Percentiles rank a stretch among this genome's conserved stretches.
Conservation (phyloP, 495 filamentous ascomycete genomes). For the Xylaria curta region DNA sequence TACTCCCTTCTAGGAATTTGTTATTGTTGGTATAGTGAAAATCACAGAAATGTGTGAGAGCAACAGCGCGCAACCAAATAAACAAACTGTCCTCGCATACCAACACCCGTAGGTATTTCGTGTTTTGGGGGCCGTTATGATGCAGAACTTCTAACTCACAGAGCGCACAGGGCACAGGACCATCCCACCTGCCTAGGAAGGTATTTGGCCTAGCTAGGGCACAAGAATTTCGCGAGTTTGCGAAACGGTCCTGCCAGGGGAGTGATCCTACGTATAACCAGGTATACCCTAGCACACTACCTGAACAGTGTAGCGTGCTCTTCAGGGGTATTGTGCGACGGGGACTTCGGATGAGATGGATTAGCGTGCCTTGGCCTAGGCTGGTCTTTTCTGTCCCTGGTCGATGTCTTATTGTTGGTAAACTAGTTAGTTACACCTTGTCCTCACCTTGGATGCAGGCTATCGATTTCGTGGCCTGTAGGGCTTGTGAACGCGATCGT, state of each 20-base stretch:
- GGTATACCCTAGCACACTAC: slow-evolving; percentile 1
- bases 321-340: slow-evolving; percentile 14
- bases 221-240: background rate
- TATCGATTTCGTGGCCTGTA: background rate
- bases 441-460: slow-evolving; percentile 24
- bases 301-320: background rate
- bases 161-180: background rate
- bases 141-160: no score
- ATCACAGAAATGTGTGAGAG: background rate
- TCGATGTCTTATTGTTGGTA: background rate
- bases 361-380: slow-evolving; percentile 3
- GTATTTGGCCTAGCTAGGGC: background rate
- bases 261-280: slow-evolving; percentile 5
- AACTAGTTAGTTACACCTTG: background rate
- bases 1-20: background rate
- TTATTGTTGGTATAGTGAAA: background rate
- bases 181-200: background rate
- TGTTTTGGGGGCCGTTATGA: background rate
- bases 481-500: background rate
- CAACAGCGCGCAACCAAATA: background rate
- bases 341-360: slow-evolving; percentile 12
- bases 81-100: background rate
- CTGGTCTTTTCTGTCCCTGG: background rate
- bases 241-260: background rate
- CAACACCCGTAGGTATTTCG: background rate